Base-by-base conservation (phyloP, 768 basidiomycete genomes). In the Dioszegia aurantiaca region DNA sequence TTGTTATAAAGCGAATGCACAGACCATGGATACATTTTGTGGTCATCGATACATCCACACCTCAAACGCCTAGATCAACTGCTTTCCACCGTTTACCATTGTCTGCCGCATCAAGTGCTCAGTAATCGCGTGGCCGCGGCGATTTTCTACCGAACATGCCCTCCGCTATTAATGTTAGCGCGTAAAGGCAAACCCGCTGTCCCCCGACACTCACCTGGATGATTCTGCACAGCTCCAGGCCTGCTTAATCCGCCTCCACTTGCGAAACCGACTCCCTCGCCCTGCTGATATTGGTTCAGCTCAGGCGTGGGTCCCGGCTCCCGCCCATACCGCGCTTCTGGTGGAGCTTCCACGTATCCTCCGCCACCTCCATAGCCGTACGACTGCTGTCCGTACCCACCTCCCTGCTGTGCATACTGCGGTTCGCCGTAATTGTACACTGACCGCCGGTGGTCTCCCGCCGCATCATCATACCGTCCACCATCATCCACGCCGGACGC, bases 141-240 rank as follows among this genome's bases (percentile, higher is more conserved):
- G 62, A 62, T 33, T 69, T 69, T 47, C 68, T 55, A 9, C 68
- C 68, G 45, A 69, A 65, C 68, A 69, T 61, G 31, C 68, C 68
- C 43, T 69, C 68, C 8, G 68, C 68, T 69, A 40, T 52, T 36
- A 61, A 27, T 24, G 8, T 2, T n/a, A n/a, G n/a, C n/a, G n/a
- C n/a, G n/a, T n/a, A n/a, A n/a, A n/a, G n/a, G n/a, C n/a, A n/a
- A n/a, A n/a, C n/a, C n/a, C n/a, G n/a, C n/a, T n/a, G n/a, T n/a
- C 30, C 3, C 17, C 11, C 2, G 9, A 10, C 24, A 24, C 68
- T 48, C 52, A 69, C 68, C 68, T 39, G 68, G 68, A 60, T 69
- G 68, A 33, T 58, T 62, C 49, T 69, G 64, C 23, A 45, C 56
- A 23, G 57, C 64, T 30, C 63, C 62, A 16, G 68, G 68, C 49